phyloP scores from a whole-genome alignment of 2,329 filamentous ascomycete genomes.

The Monosporascus cannonballus region DNA sequence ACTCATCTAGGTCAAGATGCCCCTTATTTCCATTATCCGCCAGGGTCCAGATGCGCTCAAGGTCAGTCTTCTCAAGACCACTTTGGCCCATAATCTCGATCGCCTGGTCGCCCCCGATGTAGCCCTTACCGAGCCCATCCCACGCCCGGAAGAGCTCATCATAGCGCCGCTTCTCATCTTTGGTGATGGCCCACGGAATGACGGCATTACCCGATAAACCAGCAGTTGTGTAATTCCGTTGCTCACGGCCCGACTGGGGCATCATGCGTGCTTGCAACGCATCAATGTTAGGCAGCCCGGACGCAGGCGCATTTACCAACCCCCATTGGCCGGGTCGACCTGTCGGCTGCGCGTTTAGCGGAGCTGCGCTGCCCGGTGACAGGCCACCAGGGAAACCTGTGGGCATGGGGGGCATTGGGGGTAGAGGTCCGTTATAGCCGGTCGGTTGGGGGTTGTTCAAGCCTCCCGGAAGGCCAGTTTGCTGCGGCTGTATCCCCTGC shows the following conservation, averaged over 20 bases:
- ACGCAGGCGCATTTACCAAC: slow-evolving; percentile 88
- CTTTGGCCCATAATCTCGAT: slow-evolving; percentile 98
- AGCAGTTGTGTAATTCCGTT: slow-evolving; percentile 73
- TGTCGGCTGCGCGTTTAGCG: slow-evolving; percentile 88
- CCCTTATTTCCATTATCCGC: slow-evolving; percentile 93
- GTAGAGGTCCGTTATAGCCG: slow-evolving; percentile 74
- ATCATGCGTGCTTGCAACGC: slow-evolving; percentile 91
- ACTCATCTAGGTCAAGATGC: slow-evolving; percentile 90
- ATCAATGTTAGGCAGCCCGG: slow-evolving; percentile 88
- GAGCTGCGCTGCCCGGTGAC: slow-evolving; percentile 42
- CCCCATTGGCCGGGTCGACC: slow-evolving; percentile 94
- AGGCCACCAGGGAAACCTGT: slow-evolving; percentile 63
- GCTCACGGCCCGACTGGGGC: slow-evolving; percentile 89
- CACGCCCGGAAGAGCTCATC: slow-evolving; percentile 92
- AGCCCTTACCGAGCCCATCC: slow-evolving; percentile 92
- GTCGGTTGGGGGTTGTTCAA: slow-evolving; percentile 65
- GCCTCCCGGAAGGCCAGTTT: slow-evolving; percentile 60
- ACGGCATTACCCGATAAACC: slow-evolving; percentile 90
- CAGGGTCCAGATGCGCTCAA: slow-evolving; percentile 92
- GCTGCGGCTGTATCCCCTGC: slow-evolving; percentile 58
- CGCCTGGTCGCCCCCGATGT: slow-evolving; percentile 83
- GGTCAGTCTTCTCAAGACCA: slow-evolving; percentile 80
- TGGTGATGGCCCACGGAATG: slow-evolving; percentile 97
- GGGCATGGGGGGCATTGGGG: slow-evolving; percentile 77
- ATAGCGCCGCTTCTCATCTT: slow-evolving; percentile 96